Evolutionary conservation across 495 filamentous ascomycete genomes (phyloP).

Genomic region (Xylaria longipes): DNA sequence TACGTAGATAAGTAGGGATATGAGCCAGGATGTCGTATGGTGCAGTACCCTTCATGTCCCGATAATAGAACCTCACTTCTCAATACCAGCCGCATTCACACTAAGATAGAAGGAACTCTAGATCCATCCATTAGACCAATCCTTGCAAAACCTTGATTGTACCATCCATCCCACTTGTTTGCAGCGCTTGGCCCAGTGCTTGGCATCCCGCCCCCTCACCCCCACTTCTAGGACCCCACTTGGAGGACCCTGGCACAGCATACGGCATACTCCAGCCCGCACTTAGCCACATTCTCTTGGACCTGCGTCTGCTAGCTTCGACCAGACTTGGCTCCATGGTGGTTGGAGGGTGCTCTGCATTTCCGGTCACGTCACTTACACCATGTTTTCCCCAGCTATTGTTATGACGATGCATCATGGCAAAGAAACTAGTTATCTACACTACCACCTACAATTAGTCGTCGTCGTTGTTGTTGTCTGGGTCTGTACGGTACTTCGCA

Average conservation of each 20-base stretch:
- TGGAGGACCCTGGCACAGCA: slow-evolving; percentile 18
- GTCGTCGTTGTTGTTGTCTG: not conserved
- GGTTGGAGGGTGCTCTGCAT: not conserved
- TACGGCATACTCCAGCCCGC: not conserved
- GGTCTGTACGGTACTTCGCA: not conserved
- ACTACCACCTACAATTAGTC: not conserved
- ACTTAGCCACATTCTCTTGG: slow-evolving; percentile 24
- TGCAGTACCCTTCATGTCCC: not conserved
- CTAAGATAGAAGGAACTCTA: not conserved
- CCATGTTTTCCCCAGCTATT: not conserved
- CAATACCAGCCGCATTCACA: slow-evolving; percentile 9
- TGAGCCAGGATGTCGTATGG: not conserved
- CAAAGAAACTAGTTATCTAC: not conserved
- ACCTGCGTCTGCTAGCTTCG: slow-evolving; percentile 20
- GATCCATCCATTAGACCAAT: slow-evolving; percentile 15
- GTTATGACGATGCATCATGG: not conserved
- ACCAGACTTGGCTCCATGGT: not conserved
- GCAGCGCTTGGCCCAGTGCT: not conserved
- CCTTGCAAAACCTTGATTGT: slow-evolving; percentile 1
- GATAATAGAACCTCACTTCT: slow-evolving; percentile 2
- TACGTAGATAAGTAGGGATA: too few relatives aligned
- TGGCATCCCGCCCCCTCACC: slow-evolving; percentile 1
- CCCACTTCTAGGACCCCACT: slow-evolving; percentile 10
- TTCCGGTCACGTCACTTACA: slow-evolving; percentile 18
- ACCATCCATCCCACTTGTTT: not conserved